Percentiles rank a stretch among this genome's conserved stretches.
Conservation (phyloP, 495 filamentous ascomycete genomes). For the Darksidea phi region DNA sequence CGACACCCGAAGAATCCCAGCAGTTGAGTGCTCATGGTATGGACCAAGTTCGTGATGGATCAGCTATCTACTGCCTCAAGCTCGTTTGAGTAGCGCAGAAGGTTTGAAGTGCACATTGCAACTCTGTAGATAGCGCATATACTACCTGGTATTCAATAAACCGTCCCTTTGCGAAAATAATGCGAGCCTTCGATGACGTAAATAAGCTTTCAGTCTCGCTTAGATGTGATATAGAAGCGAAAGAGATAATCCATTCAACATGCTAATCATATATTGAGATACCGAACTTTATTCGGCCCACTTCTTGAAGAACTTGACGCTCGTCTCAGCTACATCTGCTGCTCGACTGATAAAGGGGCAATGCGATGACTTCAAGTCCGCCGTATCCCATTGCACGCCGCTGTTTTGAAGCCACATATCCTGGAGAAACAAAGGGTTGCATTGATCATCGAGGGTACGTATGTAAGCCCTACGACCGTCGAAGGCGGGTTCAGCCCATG, state of each 20-base stretch:
- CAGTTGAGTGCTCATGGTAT: no score
- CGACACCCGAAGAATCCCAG: no score
- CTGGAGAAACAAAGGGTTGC: slow-evolving; percentile 19
- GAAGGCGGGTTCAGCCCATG: slow-evolving; percentile 17
- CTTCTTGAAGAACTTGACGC: background rate
- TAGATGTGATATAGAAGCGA: no score
- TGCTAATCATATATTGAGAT: background rate
- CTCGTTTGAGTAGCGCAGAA: no score
- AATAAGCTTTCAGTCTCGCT: no score
- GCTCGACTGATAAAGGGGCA: slow-evolving; percentile 20
- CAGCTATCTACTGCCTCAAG: no score
- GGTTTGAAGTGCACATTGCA: no score
- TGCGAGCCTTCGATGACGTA: no score
- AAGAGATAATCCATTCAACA: background rate
- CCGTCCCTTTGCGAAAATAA: no score
- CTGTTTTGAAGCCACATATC: slow-evolving; percentile 19
- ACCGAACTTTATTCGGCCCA: background rate
- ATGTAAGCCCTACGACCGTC: slow-evolving; percentile 13
- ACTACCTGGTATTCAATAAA: no score
- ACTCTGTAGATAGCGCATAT: no score
- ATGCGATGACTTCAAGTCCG: slow-evolving; percentile 13
- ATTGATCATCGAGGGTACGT: slow-evolving; percentile 12
- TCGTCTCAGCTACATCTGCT: background rate
- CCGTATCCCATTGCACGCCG: slow-evolving; percentile 11
- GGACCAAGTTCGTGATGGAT: no score